A percentile compares a stretch with the other conserved stretches of the same genome.
Evolutionary conservation across 345 rosid species (phyloP).

Genomic region (Bruguiera gymnorhiza): DNA sequence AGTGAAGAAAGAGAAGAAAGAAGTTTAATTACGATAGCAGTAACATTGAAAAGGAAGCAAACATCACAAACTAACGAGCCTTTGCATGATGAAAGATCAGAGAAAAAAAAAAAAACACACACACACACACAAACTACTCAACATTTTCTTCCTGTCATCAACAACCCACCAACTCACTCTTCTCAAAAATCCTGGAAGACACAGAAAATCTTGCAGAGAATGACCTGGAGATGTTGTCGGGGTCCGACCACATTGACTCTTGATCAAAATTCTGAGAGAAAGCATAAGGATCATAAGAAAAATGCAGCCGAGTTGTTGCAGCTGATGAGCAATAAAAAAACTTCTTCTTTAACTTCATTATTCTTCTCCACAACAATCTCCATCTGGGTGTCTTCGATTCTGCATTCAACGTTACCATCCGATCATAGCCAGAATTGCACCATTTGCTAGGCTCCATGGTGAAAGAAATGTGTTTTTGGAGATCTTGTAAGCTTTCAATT

Average conservation of each 20-base stretch:
- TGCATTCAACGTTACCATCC: slow-evolving; percentile 11
- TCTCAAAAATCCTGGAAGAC: slow-evolving; percentile 24
- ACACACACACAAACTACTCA: background rate
- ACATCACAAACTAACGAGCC: background rate
- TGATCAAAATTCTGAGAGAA: slow-evolving; percentile 44
- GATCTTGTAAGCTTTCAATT: too few species aligned
- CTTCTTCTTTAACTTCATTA: slow-evolving; percentile 30
- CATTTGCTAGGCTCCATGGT: slow-evolving; percentile 25
- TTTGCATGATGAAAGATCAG: background rate
- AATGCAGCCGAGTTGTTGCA: slow-evolving; percentile 3
- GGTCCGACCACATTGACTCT: slow-evolving; percentile 24
- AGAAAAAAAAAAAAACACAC: background rate
- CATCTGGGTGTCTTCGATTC: slow-evolving; percentile 21
- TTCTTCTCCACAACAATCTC: slow-evolving; percentile 39
- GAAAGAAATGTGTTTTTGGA: too few species aligned
- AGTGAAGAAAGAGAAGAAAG: background rate
- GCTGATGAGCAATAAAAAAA: slow-evolving; percentile 8
- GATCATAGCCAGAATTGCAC: slow-evolving; percentile 28
- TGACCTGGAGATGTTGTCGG: slow-evolving; percentile 32
- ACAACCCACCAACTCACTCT: background rate
- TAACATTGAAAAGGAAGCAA: background rate
- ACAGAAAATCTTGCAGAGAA: slow-evolving; percentile 47
- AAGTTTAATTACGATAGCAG: background rate
- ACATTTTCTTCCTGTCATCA: background rate
- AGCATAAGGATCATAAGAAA: slow-evolving; percentile 34